Base-by-base conservation (phyloP, 1,284 basidiomycete species). In the Melanopsichium pennsylvanicum region DNA sequence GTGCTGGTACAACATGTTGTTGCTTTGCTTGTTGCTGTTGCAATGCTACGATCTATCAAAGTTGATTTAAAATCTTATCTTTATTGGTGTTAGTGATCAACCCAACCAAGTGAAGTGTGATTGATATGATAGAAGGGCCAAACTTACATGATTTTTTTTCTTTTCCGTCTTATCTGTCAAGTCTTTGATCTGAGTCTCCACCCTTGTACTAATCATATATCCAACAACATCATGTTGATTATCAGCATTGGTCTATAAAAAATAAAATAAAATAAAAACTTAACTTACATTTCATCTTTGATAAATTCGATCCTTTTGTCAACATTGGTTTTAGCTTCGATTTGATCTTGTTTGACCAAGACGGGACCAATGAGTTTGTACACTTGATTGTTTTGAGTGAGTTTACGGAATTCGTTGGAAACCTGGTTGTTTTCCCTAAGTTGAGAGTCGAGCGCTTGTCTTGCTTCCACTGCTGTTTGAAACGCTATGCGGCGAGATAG, bases 341-440 rank as follows among this genome's bases (percentile, higher is more conserved):
- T 82, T 73, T 89, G 88, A 68, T 97, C 94, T 82, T 97, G 95
- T 74, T 90, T 88, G 7, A 97, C 88, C 19, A 98, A 86, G 2
- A 93, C 90, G 1, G 93, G 92, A 0, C 95, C 96, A 38, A 96
- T 86, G 39, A 93, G 87, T 83, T 98, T 98, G 85, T 89, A 98
- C 8, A 98, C 86, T 8, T 86, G 86, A 76, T 94, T 96, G 67
- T 88, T 86, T 1, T 88, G 83, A 41, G 88, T 89, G 51, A 97
- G 83, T 22, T 84, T 83, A n/a, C 84, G 83, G 76, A 97, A 93
- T 83, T 97, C 94, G 92, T 95, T 92, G 75, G 92, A 88, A 32
- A 97, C 95, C 52, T 88, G 84, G 81, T 94, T 90, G 82, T 95
- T 97, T 83, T 97, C 95, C 15, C 89, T 89, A 41, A 90, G 84